Evolutionary conservation across 148 eudicot genomes (phyloP).

Genomic region (Amaranthus hypochondriacus): DNA sequence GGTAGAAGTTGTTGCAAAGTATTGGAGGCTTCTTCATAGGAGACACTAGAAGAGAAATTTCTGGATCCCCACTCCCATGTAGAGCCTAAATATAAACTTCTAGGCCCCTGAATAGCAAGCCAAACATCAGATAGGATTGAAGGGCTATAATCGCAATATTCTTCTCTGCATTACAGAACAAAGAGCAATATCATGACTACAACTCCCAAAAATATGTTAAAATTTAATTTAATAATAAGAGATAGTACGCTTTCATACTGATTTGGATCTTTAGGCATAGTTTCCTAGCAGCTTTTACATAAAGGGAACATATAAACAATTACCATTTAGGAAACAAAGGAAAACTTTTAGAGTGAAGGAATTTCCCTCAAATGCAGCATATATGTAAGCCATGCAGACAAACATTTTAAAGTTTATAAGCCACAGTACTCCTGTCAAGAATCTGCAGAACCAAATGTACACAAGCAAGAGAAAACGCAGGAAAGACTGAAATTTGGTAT

Average conservation of each 20-base stretch:
- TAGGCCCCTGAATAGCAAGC: slow-evolving; percentile 72
- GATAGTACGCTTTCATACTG: too few species aligned
- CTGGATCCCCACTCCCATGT: slow-evolving; percentile 96
- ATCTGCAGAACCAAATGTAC: too few species aligned
- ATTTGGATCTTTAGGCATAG: background rate
- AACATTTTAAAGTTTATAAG: too few species aligned
- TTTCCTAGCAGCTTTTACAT: background rate
- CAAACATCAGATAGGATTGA: slow-evolving; percentile 96
- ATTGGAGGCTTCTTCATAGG: slow-evolving; percentile 59
- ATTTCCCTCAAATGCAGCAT: too few species aligned
- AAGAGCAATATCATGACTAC: background rate
- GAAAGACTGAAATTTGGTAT: too few species aligned
- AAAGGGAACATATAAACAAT: too few species aligned
- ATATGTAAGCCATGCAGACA: too few species aligned
- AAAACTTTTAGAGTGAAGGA: too few species aligned
- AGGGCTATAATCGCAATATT: slow-evolving; percentile 54
- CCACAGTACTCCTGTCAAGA: too few species aligned
- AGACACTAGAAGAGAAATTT: slow-evolving; percentile 57
- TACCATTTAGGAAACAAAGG: too few species aligned
- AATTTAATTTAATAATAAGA: background rate
- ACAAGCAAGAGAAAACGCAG: too few species aligned
- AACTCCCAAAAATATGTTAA: background rate
- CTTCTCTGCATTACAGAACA: slow-evolving; percentile 43
- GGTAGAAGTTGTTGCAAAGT: slow-evolving; percentile 75
- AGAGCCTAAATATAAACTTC: slow-evolving; percentile 60